Evolutionary conservation across 805 yeast genomes (phyloP), one percentile per base, ranked within the genome.

Genomic region (Spathaspora arborariae): DNA sequence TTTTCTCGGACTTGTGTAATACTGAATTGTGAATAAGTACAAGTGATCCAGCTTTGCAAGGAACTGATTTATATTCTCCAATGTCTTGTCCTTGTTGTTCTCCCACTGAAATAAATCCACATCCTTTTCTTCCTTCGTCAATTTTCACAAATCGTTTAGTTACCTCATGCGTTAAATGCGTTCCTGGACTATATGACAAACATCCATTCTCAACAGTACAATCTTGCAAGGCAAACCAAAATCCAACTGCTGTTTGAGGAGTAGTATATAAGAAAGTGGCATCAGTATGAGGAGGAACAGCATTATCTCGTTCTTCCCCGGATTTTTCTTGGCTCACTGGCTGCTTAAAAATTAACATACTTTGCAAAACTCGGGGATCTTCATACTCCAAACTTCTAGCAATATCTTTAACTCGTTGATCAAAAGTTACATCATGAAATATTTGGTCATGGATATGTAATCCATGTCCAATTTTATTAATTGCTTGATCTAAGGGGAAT

Each of bases 401-500:
- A 37, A 86, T 78, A 0, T 59, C 73, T 37, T 68, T 60, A 5
- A 84, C 76, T 26, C 77, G 73, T 46, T 75, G 76, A 47, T 74
- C 76, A 33, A 82, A 70, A 0, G 92, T 82, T 20, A 81, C 61
- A 9, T 63, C 52, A 19, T 60, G 60, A 55, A 81, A 87, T n/a
- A 60, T 55, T 0, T 70, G 67, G 49, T 82, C 80, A 30, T 75
- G 62, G 57, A 76, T 70, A 56, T 87, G 95, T 13, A 87, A 61
- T 1, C 87, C 88, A 57, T 87, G 95, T 4, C 94, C 95, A 37
- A 87, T 80, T 64, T 87, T 87, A 64, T 87, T 87, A 57, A 87
- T 73, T 1, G 91, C 78, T 50, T 62, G 64, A 22, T 76, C 75
- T 49, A 81, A 72, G 8, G 84, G 79, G 55, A 68, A 76, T 20